Percentiles rank a stretch among this genome's conserved stretches.
phyloP scores from a whole-genome alignment of 495 filamentous ascomycete species.

The Penicillium roqueforti region DNA sequence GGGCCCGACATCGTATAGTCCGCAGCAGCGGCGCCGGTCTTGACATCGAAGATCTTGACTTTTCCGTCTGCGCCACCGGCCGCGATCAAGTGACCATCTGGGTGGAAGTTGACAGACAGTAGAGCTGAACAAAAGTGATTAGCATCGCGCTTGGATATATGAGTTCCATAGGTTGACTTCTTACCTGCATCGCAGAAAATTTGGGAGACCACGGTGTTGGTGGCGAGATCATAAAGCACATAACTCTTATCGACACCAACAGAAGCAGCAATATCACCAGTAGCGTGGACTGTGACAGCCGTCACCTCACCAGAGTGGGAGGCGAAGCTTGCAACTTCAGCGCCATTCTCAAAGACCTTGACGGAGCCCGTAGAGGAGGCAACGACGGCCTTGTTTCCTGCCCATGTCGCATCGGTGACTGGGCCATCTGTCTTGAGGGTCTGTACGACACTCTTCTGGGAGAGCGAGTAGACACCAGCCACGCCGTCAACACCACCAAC shows the following conservation, averaged over 20 bases:
- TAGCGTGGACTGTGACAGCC: conserved; percentile 76
- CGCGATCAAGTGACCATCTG: conserved; percentile 90
- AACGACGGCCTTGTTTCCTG: conserved; percentile 64
- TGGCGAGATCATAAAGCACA: conserved; percentile 78
- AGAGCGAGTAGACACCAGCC: conserved; percentile 73
- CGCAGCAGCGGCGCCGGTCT: conserved; percentile 64
- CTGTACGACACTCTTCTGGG: conserved; percentile 63
- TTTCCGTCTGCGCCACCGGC: conserved; percentile 70
- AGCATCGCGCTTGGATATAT: conserved; percentile 1
- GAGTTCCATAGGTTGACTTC: conserved; percentile 24
- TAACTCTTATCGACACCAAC: conserved; percentile 91
- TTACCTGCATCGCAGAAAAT: conserved; percentile 79
- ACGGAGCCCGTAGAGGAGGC: conserved; percentile 72
- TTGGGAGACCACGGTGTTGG: conserved; percentile 62
- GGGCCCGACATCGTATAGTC: conserved; percentile 63
- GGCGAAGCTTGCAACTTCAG: conserved; percentile 58
- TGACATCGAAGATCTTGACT: conserved; percentile 83
- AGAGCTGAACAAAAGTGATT: conserved; percentile 52
- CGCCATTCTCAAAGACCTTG: conserved; percentile 69
- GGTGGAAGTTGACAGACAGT: conserved; percentile 80
- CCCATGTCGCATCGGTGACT: conserved; percentile 78
- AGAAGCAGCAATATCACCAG: conserved; percentile 79
- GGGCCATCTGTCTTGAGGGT: conserved; percentile 62
- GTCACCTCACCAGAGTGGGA: conserved; percentile 79
- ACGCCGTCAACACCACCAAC: conserved; percentile 74